A percentile compares a stretch with the other conserved stretches of the same genome.
Evolutionary conservation across 495 filamentous ascomycete species (phyloP).

Genomic region (Niebla homalea): DNA sequence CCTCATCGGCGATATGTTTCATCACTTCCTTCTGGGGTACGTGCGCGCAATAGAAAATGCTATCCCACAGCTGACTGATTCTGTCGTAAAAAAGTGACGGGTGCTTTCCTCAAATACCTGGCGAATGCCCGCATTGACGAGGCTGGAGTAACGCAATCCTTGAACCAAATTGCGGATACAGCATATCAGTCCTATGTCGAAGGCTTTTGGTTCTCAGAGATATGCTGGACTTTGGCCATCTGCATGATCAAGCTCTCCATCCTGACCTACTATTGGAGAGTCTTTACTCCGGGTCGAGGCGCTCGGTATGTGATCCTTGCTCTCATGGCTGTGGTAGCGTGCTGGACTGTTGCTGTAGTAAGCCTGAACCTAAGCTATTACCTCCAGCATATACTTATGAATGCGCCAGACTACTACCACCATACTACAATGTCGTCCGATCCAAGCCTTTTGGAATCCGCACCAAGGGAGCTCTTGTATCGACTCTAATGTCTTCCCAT

Average conservation of each 20-base stretch:
- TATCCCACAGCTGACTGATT: too few relatives aligned
- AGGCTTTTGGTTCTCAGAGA: neutral
- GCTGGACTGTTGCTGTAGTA: neutral
- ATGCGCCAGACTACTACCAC: constrained; percentile 16
- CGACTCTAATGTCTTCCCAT: constrained; percentile 11
- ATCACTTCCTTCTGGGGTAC: neutral
- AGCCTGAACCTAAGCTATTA: neutral
- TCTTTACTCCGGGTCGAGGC: constrained; percentile 16
- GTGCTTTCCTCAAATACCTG: too few relatives aligned
- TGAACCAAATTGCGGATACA: neutral
- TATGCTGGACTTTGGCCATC: constrained; percentile 16
- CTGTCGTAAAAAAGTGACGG: too few relatives aligned
- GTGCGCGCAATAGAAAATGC: too few relatives aligned
- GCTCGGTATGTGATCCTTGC: constrained; percentile 18
- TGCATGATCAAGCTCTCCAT: constrained; percentile 27
- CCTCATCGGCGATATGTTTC: neutral
- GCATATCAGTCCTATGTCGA: neutral
- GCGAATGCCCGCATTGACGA: too few relatives aligned
- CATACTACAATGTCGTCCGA: constrained; percentile 24
- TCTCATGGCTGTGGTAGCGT: constrained; percentile 18
- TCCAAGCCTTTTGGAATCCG: constrained; percentile 16
- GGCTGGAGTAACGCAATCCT: neutral
- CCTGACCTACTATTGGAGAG: constrained; percentile 30
- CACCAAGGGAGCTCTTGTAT: constrained; percentile 13
- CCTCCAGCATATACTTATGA: neutral